These are phyloP conservation scores for Xylaria curta DNA, from an alignment of 495 filamentous ascomycete species.

Conservation along the genomic window DNA sequence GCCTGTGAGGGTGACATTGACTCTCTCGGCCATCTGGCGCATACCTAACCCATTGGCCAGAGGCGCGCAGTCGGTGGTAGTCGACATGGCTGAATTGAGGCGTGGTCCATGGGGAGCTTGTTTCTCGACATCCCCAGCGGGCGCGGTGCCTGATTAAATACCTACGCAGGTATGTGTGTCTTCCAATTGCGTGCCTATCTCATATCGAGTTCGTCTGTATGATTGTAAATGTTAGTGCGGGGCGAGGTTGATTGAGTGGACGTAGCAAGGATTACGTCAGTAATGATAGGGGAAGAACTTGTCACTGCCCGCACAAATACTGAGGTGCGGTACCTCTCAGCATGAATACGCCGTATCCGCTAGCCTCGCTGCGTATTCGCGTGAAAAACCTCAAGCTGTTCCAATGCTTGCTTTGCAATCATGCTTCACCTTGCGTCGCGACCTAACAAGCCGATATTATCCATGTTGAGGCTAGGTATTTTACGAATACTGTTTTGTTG, in stretches of 20 bases:
- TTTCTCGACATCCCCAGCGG: not conserved
- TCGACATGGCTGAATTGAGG: constrained; percentile 1
- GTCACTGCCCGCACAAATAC: not conserved
- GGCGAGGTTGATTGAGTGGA: not conserved
- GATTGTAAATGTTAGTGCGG: not conserved
- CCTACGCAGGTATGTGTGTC: not conserved
- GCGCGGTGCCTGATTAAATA: not conserved
- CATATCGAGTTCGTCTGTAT: not conserved
- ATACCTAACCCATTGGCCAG: not conserved
- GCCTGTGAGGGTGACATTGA: constrained; percentile 15
- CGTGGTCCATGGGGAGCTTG: constrained; percentile 8
- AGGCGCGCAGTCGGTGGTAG: not conserved
- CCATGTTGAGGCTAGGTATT: not conserved
- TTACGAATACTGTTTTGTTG: not conserved
- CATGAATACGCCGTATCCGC: constrained; percentile 8
- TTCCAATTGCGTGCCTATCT: not conserved
- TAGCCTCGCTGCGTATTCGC: not conserved
- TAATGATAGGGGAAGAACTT: not conserved
- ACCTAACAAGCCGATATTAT: not conserved
- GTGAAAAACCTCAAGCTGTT: not conserved
- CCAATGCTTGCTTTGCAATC: not conserved
- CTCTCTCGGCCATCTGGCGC: constrained; percentile 13
- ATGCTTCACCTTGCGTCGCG: not conserved
- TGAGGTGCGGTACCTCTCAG: not conserved
- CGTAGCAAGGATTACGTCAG: constrained; percentile 1